Conservation (phyloP, 1,139 yeast species). For the Eremothecium coryli region DNA sequence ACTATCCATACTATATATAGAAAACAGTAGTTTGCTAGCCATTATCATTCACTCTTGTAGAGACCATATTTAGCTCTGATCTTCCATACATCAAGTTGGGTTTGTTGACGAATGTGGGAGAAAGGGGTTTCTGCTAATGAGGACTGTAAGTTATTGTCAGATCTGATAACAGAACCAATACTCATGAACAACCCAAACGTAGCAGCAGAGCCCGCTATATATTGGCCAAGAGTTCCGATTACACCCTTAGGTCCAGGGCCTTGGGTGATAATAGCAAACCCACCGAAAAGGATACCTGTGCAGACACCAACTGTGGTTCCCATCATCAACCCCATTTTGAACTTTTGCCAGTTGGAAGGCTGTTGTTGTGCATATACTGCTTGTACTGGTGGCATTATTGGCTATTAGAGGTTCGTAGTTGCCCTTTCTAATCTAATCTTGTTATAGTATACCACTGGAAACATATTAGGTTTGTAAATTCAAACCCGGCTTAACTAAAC, state of each 20-base stretch:
- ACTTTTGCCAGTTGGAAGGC: conserved; percentile 87
- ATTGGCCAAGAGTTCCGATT: conserved; percentile 92
- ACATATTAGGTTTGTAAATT: too few species aligned
- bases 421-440: too few species aligned
- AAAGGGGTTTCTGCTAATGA: conserved; percentile 1
- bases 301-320: conserved; percentile 95
- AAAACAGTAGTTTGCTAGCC: too few species aligned
- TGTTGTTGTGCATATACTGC: conserved; percentile 66
- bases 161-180: conserved; percentile 85
- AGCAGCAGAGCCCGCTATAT: conserved; percentile 93
- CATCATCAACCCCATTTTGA: conserved; percentile 98
- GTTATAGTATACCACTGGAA: too few species aligned
- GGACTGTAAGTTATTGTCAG: conserved; percentile 37
- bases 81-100: conserved; percentile 28
- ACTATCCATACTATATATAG: too few species aligned
- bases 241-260: conserved; percentile 99
- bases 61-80: conserved; percentile 23
- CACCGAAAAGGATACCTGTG: conserved; percentile 91
- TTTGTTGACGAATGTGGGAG: conserved; percentile 23
- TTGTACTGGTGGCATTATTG: conserved; percentile 79
- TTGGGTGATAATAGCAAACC: conserved; percentile 78
- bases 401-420: too few species aligned
- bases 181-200: conserved; percentile 96
- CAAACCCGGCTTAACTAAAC: too few species aligned
- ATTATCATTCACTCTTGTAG: conserved; percentile 8